Evolutionary conservation across 176 grass and related monocot species (phyloP).

Genomic region (Luzula sylvatica): DNA sequence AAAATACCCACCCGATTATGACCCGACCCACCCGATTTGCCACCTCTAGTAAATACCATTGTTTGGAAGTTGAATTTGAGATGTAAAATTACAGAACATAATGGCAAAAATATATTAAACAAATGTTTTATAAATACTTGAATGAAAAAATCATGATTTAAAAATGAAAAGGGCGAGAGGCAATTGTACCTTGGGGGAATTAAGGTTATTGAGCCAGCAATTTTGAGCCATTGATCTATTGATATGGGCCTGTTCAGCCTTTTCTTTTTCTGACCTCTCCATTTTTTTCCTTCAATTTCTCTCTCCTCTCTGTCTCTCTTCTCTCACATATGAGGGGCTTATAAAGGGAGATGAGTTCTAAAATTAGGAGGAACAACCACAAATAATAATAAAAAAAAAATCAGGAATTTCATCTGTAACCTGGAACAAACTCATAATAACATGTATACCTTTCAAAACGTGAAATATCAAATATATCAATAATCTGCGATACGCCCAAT

Average conservation of each 20-base stretch:
- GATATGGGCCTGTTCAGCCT: conserved; percentile 2
- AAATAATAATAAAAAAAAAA: no score
- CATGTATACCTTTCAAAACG: no score
- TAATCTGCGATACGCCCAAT: no score
- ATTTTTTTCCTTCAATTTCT: neutral
- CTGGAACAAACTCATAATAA: no score
- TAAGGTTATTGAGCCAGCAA: neutral
- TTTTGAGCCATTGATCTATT: neutral
- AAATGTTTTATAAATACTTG: neutral
- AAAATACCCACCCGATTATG: no score
- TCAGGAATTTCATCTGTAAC: no score
- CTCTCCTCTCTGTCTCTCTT: neutral
- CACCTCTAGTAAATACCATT: no score
- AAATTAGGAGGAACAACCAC: no score
- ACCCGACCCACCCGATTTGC: no score
- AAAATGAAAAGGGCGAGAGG: neutral
- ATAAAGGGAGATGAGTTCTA: neutral
- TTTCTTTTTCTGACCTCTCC: neutral
- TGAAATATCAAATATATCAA: no score
- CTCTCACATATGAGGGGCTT: neutral
- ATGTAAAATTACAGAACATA: no score
- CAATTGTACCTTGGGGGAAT: neutral
- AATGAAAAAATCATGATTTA: neutral
- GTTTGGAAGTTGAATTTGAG: no score
- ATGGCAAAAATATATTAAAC: neutral